phyloP scores from a whole-genome alignment of 1,139 yeast species.

The Magnusiomyces suaveolens region DNA sequence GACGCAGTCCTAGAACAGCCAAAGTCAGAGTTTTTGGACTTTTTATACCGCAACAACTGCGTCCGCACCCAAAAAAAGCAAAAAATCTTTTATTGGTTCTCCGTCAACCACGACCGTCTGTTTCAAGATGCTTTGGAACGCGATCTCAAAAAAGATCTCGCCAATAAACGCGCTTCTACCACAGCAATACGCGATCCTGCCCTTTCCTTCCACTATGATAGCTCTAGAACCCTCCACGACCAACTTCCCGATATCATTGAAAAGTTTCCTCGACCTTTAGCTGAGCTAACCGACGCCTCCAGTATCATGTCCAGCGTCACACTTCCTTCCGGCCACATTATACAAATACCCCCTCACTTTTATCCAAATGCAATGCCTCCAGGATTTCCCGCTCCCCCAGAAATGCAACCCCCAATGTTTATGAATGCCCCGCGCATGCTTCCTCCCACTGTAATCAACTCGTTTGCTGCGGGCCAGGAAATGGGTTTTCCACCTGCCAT shows the following conservation, averaged over 20 bases:
- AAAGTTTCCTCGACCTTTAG: constrained; percentile 27
- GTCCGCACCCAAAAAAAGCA: constrained; percentile 93
- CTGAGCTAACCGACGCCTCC: constrained; percentile 30
- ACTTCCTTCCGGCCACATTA: constrained; percentile 8
- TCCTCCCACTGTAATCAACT: constrained; percentile 6
- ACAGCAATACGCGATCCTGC: constrained; percentile 38
- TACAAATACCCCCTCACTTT: constrained; percentile 10
- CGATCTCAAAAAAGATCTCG: constrained; percentile 68
- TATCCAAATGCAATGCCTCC: not conserved
- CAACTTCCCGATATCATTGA: constrained; percentile 30
- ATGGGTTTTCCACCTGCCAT: constrained; percentile 1
- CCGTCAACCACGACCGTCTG: constrained; percentile 86
- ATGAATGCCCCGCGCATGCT: constrained; percentile 7
- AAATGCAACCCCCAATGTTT: constrained; percentile 3
- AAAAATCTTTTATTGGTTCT: constrained; percentile 93
- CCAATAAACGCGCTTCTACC: constrained; percentile 32
- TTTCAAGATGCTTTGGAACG: constrained; percentile 92
- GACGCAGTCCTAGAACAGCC: constrained; percentile 89
- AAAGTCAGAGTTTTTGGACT: constrained; percentile 73
- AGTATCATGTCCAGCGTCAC: constrained; percentile 17
- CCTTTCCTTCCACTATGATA: constrained; percentile 33
- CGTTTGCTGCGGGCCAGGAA: constrained; percentile 6
- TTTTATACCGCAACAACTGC: constrained; percentile 77
- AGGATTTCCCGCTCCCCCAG: not conserved
- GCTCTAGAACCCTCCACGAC: constrained; percentile 31